Evolutionary conservation across 2,329 filamentous ascomycete species (phyloP), one percentile per base, ranked within the genome.

Genomic region (Colletotrichum sp.): DNA sequence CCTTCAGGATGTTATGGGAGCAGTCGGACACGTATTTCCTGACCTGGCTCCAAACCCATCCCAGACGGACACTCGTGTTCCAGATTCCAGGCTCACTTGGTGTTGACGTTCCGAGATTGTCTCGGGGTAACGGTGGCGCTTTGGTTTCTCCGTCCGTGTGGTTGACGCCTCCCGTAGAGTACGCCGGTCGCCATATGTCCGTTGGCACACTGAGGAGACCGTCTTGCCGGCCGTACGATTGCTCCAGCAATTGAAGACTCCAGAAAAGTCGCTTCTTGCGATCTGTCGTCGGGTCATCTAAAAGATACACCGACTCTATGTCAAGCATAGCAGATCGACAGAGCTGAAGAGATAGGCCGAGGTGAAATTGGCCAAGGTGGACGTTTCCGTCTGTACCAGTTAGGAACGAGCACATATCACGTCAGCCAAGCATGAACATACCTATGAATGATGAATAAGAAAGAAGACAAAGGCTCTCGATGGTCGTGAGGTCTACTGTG

Each of bases 261-360:
- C 88, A 90, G 36, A 90, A 90, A 0, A 90, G 81, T 5, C 87
- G 80, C 78, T 86, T 89, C 79, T 89, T 89, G 12, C 88, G 85
- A 69, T 90, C 87, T 0, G 81, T 78, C 2, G 78, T 78, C 1
- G 83, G 80, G 49, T 86, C 85, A 9, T 85, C 82, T 5, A 79
- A 68, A 1, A 78, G 78, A 62, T 89, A 89, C 0, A 82, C 80
- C 0, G 85, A 83, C 60, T 86, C 84, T 0, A 87, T 78, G 71
- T 90, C 88, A 1, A 90, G 79, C 85, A 87, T 87, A 9, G 88
- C 88, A 0, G 88, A 88, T 10, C 87, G 86, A 77, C 88, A 89
- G 10, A 90, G 85, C 77, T 90, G 88, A 49, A 88, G 85, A 2
- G 86, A 87, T 13, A 90, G 84, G 10, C 88, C 88, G 0, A 90